Percentiles rank a stretch among this genome's conserved stretches.
phyloP scores from a whole-genome alignment of 2,329 filamentous ascomycete species.

The Endothia cerciana region DNA sequence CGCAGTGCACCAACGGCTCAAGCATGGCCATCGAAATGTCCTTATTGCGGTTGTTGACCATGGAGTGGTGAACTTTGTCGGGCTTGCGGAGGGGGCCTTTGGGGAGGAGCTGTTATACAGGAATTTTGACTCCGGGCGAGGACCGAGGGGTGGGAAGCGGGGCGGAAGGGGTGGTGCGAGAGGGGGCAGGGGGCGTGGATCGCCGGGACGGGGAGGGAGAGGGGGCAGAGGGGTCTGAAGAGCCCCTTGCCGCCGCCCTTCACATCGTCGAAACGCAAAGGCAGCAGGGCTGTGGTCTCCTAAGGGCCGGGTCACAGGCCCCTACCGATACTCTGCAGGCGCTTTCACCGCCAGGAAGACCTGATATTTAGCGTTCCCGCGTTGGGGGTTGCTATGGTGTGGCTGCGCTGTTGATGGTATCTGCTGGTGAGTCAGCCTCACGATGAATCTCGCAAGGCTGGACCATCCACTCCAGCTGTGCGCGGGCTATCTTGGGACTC shows the following conservation, averaged over 20 bases:
- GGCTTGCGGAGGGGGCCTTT: conserved; percentile 80
- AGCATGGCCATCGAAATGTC: conserved; percentile 82
- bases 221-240: conserved; percentile 38
- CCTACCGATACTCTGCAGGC: background rate
- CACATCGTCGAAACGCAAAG: background rate
- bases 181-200: conserved; percentile 47
- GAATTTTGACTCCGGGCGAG: conserved; percentile 48
- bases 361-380: background rate
- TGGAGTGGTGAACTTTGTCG: conserved; percentile 85
- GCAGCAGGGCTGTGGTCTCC: background rate
- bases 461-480: background rate
- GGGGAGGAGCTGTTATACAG: conserved; percentile 73
- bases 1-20: conserved; percentile 74
- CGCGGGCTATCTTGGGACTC: background rate
- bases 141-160: conserved; percentile 44
- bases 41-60: conserved; percentile 87
- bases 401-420: background rate
- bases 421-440: conserved; percentile 18
- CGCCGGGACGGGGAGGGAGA: conserved; percentile 45
- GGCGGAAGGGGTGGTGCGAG: conserved; percentile 40
- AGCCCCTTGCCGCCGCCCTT: background rate
- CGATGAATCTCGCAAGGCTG: background rate
- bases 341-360: background rate
- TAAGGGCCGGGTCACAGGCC: background rate
- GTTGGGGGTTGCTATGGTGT: background rate